Evolutionary conservation across 192 early-diverging fungal genomes (phyloP), one percentile per base, ranked within the genome.

Genomic region (Chytriomyces hyalinus): DNA sequence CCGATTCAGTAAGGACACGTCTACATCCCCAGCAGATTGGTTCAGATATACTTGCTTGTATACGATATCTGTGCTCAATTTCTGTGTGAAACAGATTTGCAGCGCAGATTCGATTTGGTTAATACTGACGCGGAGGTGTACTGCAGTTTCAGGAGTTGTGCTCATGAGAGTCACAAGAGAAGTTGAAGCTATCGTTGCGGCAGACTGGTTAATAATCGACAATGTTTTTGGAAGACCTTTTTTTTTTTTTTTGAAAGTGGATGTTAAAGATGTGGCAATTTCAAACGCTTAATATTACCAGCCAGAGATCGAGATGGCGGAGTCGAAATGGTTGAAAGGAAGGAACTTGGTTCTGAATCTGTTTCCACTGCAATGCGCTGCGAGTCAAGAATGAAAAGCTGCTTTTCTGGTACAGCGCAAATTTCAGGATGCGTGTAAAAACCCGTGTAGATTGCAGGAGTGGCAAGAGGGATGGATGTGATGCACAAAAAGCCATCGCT

Each of bases 21-120:
- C 90, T 61, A 68, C 87, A 91, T n/a, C 65, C 73, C 6, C 75
- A 57, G 46, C 91, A 64, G 3, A 91, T 89, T 26, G 69, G 63
- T 90, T 90, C 92, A 68, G 86, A 87, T 7, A 87, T 81, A 66
- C 36, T 15, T 49, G 17, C 73, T 93, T 88, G 76, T 89, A 90
- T 8, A 92, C 77, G 8, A 84, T 76, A 65, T 93, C 90, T n/a
- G 81, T 85, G 57, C 86, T 72, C 46, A 93, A 62, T 2, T 84
- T 75, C 45, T 86, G 82, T 8, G 84, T 80, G 3, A 76, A 65
- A 6, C 90, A 91, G 28, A 92, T 75, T 4, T 83, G 75, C n/a
- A 88, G 78, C 9, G 92, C 91, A 1, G 81, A 83, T 47, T 82
- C 80, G 72, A 88, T 91, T 45, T 91, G 87, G 28, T 80, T 78